Evolutionary conservation across 345 rosid genomes (phyloP), one percentile per base, ranked within the genome.

Genomic region (Camelina neglecta): DNA sequence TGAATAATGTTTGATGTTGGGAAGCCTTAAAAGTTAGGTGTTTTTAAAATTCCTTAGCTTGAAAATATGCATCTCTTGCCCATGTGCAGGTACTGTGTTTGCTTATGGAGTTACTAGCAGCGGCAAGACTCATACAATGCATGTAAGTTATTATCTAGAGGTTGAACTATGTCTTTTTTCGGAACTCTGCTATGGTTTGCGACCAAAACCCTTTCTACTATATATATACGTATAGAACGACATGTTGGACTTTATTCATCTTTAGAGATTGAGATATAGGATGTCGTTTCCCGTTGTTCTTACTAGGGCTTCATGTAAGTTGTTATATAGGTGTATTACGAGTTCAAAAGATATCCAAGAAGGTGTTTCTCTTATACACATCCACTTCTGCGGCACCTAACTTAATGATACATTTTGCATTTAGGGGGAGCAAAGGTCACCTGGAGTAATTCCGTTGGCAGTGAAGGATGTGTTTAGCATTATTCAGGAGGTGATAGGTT

Each of bases 81-180:
- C 24, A 16, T 73, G 24, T 67, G 69, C 84, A 94, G 98, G 97
- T 51, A 91, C 97, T 23, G 94, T 94, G 45, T 94, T 94, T 90
- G 98, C 98, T 16, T 94, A 94, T 88, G 97, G 98, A 72, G 98
- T 91, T 76, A 91, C 98, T 59, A 93, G 98, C 58, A 93, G 96
- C 65, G 96, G 98, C 74, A 93, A 93, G 86, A 93, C 96, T 79
- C 98, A 90, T 71, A 93, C 98, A 53, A 93, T 93, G 98, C 98
- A 93, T 72, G 95, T 90, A 89, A 87, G 98, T 86, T 61, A 48
- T 54, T 67, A 33, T 65, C 49, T 51, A 5, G 42, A 65, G 47
- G 47, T 29, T 56, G 60, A 36, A 29, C 35, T 11, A 44, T 61
- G 62, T 61, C 31, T 44, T 35, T 18, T 42, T 42, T 12, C 9